Conservation (phyloP, 2,329 filamentous ascomycete species). For the Trichoderma afroharzianum region DNA sequence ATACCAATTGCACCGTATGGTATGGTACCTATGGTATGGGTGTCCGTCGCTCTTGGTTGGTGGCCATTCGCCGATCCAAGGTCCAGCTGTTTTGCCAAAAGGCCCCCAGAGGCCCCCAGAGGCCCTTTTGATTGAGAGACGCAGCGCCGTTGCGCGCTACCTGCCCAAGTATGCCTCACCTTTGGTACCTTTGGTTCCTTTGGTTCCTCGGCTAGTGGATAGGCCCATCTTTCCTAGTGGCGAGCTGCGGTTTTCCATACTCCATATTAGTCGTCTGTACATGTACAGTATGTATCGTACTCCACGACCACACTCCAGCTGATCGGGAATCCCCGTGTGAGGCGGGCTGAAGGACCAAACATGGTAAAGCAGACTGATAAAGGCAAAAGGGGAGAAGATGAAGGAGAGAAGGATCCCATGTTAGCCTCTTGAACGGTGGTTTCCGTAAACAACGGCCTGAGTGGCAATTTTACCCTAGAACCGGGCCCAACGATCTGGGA, state of each 20-base stretch:
- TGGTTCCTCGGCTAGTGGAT: constrained; percentile 3
- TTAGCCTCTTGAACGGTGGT: neutral
- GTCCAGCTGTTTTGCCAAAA: neutral
- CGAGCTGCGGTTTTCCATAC: neutral
- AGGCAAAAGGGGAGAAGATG: neutral
- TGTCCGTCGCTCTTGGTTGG: neutral
- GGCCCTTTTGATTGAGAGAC: neutral
- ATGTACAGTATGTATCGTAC: too few species aligned
- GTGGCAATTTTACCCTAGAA: neutral
- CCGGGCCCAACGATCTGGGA: neutral
- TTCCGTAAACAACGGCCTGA: neutral
- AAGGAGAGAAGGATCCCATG: neutral
- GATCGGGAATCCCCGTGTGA: neutral
- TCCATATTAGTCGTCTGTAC: neutral
- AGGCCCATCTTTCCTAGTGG: neutral
- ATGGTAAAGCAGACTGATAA: neutral
- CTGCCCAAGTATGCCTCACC: neutral
- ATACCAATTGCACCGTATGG: neutral
- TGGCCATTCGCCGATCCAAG: neutral
- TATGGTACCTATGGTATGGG: neutral
- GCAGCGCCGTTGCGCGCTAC: neutral
- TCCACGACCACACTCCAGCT: neutral
- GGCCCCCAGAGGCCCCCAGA: neutral
- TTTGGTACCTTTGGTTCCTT: neutral
- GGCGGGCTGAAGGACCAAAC: neutral